Percentiles rank a stretch among this genome's conserved stretches.
Conservation (phyloP, 331 rosid species). For the Ulmus americana region DNA sequence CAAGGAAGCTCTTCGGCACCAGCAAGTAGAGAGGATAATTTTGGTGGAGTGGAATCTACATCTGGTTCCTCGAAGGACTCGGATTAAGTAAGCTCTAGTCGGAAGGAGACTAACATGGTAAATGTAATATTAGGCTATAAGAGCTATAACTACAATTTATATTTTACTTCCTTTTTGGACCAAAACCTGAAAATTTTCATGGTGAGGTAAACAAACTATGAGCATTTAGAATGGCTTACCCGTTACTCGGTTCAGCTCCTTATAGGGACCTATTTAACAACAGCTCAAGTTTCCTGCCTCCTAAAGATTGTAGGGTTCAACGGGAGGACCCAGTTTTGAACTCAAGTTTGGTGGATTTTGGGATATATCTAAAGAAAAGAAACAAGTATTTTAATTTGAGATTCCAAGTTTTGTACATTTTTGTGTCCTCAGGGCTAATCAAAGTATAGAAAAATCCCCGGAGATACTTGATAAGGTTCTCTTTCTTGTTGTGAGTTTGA, state of each 20-base stretch:
- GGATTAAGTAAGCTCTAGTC: constrained; percentile 29
- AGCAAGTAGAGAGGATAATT: constrained; percentile 50
- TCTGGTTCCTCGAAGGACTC: constrained; percentile 22
- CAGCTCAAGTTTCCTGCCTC: background rate
- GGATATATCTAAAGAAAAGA: too few species aligned
- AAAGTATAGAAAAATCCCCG: constrained; percentile 8
- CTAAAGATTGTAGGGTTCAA: too few species aligned
- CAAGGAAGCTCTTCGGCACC: constrained; percentile 45
- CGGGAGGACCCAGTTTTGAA: too few species aligned
- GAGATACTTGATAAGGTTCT: background rate
- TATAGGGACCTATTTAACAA: too few species aligned
- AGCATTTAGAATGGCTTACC: constrained; percentile 32
- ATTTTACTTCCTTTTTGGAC: constrained; percentile 39
- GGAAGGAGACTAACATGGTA: constrained; percentile 41
- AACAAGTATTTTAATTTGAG: constrained; percentile 1
- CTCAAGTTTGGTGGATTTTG: too few species aligned
- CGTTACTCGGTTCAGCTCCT: too few species aligned
- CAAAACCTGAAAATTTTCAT: constrained; percentile 32
- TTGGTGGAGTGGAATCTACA: constrained; percentile 34
- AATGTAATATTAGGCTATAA: constrained; percentile 19
- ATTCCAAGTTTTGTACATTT: constrained; percentile 54
- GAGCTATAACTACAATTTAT: constrained; percentile 33
- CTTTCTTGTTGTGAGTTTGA: constrained; percentile 7
- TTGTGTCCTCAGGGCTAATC: background rate
- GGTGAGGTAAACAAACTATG: constrained; percentile 29